Percentiles rank a stretch among this genome's conserved stretches.
phyloP scores from a whole-genome alignment of 305 asterid genomes.

The Fraxinus greggii region DNA sequence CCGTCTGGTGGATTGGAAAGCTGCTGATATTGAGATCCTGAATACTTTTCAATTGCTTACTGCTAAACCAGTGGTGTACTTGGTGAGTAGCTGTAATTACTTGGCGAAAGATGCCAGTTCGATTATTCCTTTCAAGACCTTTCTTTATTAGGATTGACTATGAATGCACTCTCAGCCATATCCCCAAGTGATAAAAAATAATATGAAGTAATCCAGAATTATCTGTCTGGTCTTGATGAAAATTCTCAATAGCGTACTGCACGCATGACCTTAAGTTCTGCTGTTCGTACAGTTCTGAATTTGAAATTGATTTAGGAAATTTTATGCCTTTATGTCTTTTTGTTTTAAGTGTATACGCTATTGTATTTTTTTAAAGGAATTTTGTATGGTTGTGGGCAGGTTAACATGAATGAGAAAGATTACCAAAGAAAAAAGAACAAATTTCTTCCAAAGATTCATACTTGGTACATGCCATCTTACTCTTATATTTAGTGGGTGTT shows the following conservation, averaged over 20 bases:
- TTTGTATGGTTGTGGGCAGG: slow-evolving; percentile 51
- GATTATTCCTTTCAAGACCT: not conserved
- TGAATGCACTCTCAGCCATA: not conserved
- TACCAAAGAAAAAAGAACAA: slow-evolving; percentile 96
- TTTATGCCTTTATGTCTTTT: not conserved
- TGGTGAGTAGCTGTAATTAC: slow-evolving; percentile 53
- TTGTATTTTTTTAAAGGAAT: not conserved
- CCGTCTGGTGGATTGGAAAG: slow-evolving; percentile 94
- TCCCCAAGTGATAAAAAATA: not conserved
- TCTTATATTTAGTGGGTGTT: no score
- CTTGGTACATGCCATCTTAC: slow-evolving; percentile 62
- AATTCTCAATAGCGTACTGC: not conserved
- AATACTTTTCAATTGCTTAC: slow-evolving; percentile 94
- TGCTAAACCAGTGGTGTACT: slow-evolving; percentile 93
- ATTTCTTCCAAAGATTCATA: slow-evolving; percentile 95
- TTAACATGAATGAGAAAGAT: slow-evolving; percentile 97
- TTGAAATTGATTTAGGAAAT: not conserved
- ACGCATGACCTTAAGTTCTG: not conserved
- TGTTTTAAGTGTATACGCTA: not conserved
- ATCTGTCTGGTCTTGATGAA: not conserved
- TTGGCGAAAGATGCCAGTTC: not conserved
- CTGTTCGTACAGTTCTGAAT: not conserved
- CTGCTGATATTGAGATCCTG: slow-evolving; percentile 88
- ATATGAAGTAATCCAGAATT: not conserved
- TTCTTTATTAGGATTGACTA: not conserved